These are phyloP conservation scores for Vaccinium corymbosum DNA, from an alignment of 148 eudicot genomes.

Conservation along the genomic window DNA sequence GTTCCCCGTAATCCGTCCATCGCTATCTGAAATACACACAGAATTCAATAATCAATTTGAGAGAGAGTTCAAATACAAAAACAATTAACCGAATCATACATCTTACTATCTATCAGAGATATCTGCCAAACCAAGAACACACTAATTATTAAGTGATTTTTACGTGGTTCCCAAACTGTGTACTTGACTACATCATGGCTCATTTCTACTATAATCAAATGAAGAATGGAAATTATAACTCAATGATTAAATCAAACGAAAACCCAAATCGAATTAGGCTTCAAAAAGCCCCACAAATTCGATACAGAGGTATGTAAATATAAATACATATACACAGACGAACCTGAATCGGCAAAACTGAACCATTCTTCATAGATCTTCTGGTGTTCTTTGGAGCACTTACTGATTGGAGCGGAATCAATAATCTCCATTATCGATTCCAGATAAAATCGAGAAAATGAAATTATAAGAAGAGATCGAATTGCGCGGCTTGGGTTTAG, in stretches of 20 bases:
- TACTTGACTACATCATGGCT: too few relatives aligned
- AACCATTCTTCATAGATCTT: conserved; percentile 66
- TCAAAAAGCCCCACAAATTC: not conserved
- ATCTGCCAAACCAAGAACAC: not conserved
- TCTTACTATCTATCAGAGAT: not conserved
- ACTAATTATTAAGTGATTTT: not conserved
- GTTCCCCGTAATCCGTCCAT: conserved; percentile 68
- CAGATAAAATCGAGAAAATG: not conserved
- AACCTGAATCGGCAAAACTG: conserved; percentile 64
- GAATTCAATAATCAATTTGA: not conserved
- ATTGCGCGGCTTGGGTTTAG: not conserved
- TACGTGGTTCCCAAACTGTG: not conserved
- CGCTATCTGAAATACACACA: conserved; percentile 42
- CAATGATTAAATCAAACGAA: not conserved
- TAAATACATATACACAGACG: not conserved
- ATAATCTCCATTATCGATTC: conserved; percentile 45
- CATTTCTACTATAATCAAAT: too few relatives aligned
- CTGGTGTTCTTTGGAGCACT: conserved; percentile 55
- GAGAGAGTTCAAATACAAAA: not conserved
- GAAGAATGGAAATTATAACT: too few relatives aligned
- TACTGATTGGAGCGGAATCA: conserved; percentile 34
- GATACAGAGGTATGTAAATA: not conserved
- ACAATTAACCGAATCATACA: not conserved
- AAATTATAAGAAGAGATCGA: not conserved
- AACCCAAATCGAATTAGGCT: not conserved